Evolutionary conservation across 305 asterid species (phyloP), one percentile per base, ranked within the genome.

Genomic region (Euphrasia arctica): DNA sequence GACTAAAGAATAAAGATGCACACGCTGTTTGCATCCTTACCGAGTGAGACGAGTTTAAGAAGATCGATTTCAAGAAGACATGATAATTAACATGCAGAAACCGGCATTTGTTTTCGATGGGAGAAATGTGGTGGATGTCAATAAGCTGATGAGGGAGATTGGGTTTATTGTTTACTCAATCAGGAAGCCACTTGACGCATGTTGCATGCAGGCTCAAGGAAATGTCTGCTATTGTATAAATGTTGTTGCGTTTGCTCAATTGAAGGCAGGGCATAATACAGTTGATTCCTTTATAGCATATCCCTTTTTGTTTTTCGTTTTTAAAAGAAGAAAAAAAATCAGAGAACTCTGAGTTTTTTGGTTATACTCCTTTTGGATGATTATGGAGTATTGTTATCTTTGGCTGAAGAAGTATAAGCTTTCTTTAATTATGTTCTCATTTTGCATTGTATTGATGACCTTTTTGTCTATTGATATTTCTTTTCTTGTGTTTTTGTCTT

Each of bases 201-300:
- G 22, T 18, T 18, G 22, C 22, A 18, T 18, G 22, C 22, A 18
- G 94, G 95, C 95, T 84, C 74, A 84, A 84, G 83, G 91, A 86
- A 80, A 84, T 86, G 91, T 91, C 91, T 60, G 95, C 91, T 45
- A 59, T 80, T 62, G 93, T 80, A 59, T 86, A 80, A 77, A 58
- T 28, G 62, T 66, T 14, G 58, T 3, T 14, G 4, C 15, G 14
- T 11, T 45, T 45, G 15, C 3, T 45, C 15, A 14, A 45, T 45
- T 45, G 14, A 42, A 15, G 73, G 68, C 67, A 56, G 57, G 67
- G 60, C 68, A 70, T 62, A 61, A 39, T 45, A 54, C 56, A 71
- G 70, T 64, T 78, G 73, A 76, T 82, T 85, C 73, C 74, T 81
- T 67, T 67, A 18, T 15, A 70, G 72, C 50, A 62, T 59, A 71